phyloP scores from a whole-genome alignment of 495 filamentous ascomycete genomes.

The Filosporella fistucella region DNA sequence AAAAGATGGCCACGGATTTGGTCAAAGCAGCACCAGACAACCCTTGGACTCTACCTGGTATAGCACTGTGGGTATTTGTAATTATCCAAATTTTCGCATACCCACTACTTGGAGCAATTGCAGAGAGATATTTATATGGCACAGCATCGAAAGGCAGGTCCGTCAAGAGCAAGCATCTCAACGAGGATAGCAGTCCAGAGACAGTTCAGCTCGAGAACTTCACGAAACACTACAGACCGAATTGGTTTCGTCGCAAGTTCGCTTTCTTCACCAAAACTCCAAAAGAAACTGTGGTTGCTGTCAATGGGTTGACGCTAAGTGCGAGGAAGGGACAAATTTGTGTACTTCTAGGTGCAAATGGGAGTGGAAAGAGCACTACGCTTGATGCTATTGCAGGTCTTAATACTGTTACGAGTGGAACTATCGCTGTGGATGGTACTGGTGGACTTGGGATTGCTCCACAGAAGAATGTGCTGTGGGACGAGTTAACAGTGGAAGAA shows the following conservation, averaged over 20 bases:
- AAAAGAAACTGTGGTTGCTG: slow-evolving; percentile 61
- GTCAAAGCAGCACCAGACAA: slow-evolving; percentile 50
- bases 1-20: slow-evolving; percentile 50
- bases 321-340: slow-evolving; percentile 73
- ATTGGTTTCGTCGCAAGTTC: slow-evolving; percentile 46
- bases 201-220: slow-evolving; percentile 64
- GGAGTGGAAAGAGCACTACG: slow-evolving; percentile 82
- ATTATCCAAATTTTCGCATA: slow-evolving; percentile 70
- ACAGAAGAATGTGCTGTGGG: slow-evolving; percentile 88
- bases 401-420: slow-evolving; percentile 62
- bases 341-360: slow-evolving; percentile 80
- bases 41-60: slow-evolving; percentile 54
- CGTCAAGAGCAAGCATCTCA: background rate
- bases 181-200: slow-evolving; percentile 26
- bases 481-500: slow-evolving; percentile 73
- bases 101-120: slow-evolving; percentile 61
- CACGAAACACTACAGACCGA: slow-evolving; percentile 69
- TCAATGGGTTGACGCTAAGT: slow-evolving; percentile 59
- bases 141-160: slow-evolving; percentile 52
- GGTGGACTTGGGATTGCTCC: slow-evolving; percentile 84
- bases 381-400: slow-evolving; percentile 81
- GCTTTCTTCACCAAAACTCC: slow-evolving; percentile 33
- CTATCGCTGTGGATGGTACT: slow-evolving; percentile 64
- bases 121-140: slow-evolving; percentile 73
- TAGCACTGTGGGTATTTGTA: slow-evolving; percentile 65